Conservation (phyloP, 2,329 filamentous ascomycete species). For the Aspergillus terreus region DNA sequence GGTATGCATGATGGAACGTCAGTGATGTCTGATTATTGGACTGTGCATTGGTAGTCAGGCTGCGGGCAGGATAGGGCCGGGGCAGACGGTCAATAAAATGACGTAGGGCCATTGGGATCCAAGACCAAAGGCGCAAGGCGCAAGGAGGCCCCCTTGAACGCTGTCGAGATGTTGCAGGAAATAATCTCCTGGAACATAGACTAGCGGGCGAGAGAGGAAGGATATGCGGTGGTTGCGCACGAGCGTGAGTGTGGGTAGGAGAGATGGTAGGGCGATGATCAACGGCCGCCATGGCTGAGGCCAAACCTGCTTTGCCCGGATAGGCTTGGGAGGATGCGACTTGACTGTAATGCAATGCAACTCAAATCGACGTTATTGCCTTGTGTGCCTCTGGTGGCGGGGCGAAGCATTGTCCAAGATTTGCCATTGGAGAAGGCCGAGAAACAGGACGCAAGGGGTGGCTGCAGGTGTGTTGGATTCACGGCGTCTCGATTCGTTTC, state of each 20-base stretch:
- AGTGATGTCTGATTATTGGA: no score
- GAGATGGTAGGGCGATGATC: not conserved
- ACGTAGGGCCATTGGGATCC: slow-evolving; percentile 9
- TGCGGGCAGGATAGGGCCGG: not conserved
- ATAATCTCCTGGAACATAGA: slow-evolving; percentile 7
- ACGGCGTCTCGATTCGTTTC: slow-evolving; percentile 7
- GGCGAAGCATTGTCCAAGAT: not conserved
- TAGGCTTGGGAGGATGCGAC: slow-evolving; percentile 9
- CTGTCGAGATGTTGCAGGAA: not conserved
- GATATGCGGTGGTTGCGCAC: slow-evolving; percentile 11
- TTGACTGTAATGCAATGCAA: slow-evolving; percentile 23
- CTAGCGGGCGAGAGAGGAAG: slow-evolving; percentile 5
- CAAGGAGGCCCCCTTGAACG: not conserved
- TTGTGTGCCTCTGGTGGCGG: slow-evolving; percentile 10
- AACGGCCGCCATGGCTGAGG: not conserved
- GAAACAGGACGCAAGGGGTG: slow-evolving; percentile 19
- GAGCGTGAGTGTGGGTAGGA: slow-evolving; percentile 8
- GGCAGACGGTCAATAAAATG: slow-evolving; percentile 15
- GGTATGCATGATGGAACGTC: not conserved
- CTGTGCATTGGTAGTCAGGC: not conserved
- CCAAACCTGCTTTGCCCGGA: slow-evolving; percentile 7
- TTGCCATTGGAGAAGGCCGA: slow-evolving; percentile 10
- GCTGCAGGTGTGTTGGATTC: slow-evolving; percentile 8
- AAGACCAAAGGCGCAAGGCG: slow-evolving; percentile 4
- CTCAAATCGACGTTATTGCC: slow-evolving; percentile 18